Evolutionary conservation across 257 asterid species (phyloP), one percentile per base, ranked within the genome.

Genomic region (Cruciata laevipes): DNA sequence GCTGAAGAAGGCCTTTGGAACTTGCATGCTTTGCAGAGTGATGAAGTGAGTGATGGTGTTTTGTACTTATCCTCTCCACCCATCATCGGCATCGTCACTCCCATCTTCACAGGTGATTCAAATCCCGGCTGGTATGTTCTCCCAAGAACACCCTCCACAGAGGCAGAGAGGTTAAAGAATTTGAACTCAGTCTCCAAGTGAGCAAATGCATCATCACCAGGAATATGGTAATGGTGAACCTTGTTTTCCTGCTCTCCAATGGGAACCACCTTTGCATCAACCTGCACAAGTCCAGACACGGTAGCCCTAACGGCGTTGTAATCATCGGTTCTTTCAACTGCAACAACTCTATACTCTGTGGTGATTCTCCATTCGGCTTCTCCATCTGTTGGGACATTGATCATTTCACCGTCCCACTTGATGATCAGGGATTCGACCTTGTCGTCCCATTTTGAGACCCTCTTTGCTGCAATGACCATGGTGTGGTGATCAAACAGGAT

Each of bases 31-130:
- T 77, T 83, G 84, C 94, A 88, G 31, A 75, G 55, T 37, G 85
- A 32, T 33, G 95, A 87, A 65, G 75, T 73, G 1, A 82, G 84
- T 1, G 90, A 87, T 7, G 85, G 70, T 0, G 96, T 87, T 40
- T 61, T 63, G 74, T 83, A 89, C 78, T 85, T 83, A 42, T 83
- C 90, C 72, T 87, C 96, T 0, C 91, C 91, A 0, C 96, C 91
- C 90, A 85, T 79, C 79, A 79, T 66, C 14, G 92, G 86, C 92
- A 89, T 87, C 1, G 89, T 74, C 55, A 85, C 88, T 0, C 90
- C 95, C 58, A 80, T 72, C 84, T 87, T 89, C 27, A 76, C 92
- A 4, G 90, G 85, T 25, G 86, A 83, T 0, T 69, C 75, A 14
- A 76, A 89, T 0, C 83, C 90, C 0, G 95, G 89, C 83, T 82